phyloP scores from a whole-genome alignment of 768 basidiomycete species.

The Amanita rubescens region DNA sequence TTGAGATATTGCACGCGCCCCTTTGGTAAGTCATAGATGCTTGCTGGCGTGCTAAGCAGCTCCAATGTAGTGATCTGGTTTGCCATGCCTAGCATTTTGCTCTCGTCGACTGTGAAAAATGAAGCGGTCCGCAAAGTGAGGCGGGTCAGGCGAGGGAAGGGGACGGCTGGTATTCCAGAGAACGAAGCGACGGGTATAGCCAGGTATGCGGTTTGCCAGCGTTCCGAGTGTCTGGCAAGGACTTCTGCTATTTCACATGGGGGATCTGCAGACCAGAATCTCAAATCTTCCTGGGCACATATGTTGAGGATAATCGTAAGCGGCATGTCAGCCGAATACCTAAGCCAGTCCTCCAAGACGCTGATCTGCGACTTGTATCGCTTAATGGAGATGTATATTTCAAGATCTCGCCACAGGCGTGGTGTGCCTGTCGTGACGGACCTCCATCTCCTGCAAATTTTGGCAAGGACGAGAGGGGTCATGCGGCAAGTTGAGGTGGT shows the following conservation, averaged over 20 bases:
- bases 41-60: background rate
- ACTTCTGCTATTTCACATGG: conserved; percentile 1
- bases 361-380: conserved; percentile 4
- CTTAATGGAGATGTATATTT: conserved; percentile 5
- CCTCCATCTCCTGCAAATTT: conserved; percentile 4
- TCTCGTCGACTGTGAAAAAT: background rate
- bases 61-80: conserved; percentile 2
- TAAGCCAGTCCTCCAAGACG: conserved; percentile 2
- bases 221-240: background rate
- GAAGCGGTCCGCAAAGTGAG: conserved; percentile 4
- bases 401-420: background rate
- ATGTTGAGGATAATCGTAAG: conserved; percentile 4
- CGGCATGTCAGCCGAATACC: conserved; percentile 2
- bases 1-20: background rate
- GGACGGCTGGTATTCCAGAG: background rate
- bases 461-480: conserved; percentile 2
- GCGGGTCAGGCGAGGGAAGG: background rate
- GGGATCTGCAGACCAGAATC: conserved; percentile 1
- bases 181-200: conserved; percentile 6
- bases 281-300: conserved; percentile 6
- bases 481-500: background rate
- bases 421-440: background rate
- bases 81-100: conserved; percentile 4
- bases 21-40: conserved; percentile 1
- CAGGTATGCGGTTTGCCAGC: conserved; percentile 6